Conservation (phyloP, 306 rosid genomes). For the Vigna radiata region DNA sequence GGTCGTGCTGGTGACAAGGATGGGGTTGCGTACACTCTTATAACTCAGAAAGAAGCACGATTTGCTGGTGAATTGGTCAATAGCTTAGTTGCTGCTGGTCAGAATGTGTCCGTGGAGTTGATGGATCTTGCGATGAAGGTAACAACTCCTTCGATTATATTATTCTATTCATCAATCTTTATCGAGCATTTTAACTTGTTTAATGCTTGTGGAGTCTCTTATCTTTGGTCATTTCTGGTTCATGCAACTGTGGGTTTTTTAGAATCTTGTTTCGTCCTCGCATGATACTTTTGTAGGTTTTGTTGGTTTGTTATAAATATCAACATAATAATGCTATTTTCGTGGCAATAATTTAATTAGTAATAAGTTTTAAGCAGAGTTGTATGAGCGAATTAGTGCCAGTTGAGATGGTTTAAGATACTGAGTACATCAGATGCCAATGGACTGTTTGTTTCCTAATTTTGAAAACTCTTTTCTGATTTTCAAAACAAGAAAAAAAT, state of each 20-base stretch:
- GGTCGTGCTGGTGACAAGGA: conserved; percentile 99
- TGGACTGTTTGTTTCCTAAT: neutral
- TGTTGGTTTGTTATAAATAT: neutral
- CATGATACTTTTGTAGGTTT: neutral
- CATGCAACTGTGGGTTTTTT: neutral
- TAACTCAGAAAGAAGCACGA: conserved; percentile 91
- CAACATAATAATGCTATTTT: conserved; percentile 6
- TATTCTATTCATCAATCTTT: conserved; percentile 17
- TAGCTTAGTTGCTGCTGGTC: conserved; percentile 95
- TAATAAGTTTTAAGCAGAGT: conserved; percentile 23
- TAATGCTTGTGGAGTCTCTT: neutral
- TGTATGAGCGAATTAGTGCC: neutral
- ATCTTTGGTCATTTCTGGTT: neutral
- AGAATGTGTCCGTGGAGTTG: conserved; percentile 82
- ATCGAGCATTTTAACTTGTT: neutral
- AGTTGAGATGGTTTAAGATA: conserved; percentile 1
- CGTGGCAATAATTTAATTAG: conserved; percentile 10
- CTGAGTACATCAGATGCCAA: conserved; percentile 7
- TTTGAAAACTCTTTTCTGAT: neutral
- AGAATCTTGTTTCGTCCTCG: neutral
- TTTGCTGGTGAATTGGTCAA: conserved; percentile 97
- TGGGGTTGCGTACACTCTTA: conserved; percentile 91
- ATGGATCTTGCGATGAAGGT: conserved; percentile 99
- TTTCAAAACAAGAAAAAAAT: neutral
- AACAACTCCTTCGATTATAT: conserved; percentile 28